Evolutionary conservation across 148 eudicot species (phyloP).

Genomic region (Vaccinium vitisidaea): DNA sequence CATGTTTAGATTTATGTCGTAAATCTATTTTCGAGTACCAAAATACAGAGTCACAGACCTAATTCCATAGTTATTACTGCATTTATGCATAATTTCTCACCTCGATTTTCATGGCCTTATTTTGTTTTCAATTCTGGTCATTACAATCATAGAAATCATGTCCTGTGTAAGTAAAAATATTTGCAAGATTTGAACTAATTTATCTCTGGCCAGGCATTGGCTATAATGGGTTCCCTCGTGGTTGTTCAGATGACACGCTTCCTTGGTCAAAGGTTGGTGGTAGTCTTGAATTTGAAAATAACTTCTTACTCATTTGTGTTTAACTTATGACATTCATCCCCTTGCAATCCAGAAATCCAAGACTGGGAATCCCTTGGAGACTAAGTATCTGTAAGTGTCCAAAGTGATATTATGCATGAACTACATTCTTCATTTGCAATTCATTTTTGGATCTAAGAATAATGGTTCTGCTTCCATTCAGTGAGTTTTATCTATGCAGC

Average conservation of each 20-base stretch:
- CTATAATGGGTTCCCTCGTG: slow-evolving; percentile 95
- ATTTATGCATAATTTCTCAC: background rate
- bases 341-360: no score
- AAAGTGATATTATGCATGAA: no score
- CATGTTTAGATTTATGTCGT: background rate
- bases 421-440: no score
- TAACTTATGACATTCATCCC: no score
- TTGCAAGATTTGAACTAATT: slow-evolving; percentile 7
- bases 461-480: no score
- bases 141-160: background rate
- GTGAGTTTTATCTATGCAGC: no score
- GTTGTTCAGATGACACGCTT: slow-evolving; percentile 90
- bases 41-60: background rate
- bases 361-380: no score
- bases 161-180: background rate
- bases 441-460: no score
- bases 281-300: background rate
- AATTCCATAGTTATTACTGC: background rate
- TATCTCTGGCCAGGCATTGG: slow-evolving; percentile 69
- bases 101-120: background rate
- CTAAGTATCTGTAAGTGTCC: no score
- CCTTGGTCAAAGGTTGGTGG: slow-evolving; percentile 89
- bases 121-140: background rate
- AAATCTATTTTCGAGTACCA: background rate
- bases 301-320: no score